phyloP scores from a whole-genome alignment of 164 flowering plant genomes.

The Platanus orientalis region DNA sequence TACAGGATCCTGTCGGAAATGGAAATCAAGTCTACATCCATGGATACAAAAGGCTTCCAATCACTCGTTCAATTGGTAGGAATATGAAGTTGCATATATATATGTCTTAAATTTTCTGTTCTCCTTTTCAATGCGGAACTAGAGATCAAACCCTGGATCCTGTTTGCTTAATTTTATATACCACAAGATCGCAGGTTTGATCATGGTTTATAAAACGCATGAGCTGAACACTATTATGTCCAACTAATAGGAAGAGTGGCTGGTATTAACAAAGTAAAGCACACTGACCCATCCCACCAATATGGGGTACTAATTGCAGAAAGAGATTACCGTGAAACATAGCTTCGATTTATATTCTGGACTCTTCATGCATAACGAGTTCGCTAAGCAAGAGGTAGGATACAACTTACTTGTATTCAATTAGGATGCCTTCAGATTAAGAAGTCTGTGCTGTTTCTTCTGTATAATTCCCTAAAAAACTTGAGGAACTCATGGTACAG shows the following conservation, averaged over 20 bases:
- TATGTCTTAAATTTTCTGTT: neutral
- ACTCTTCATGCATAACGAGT: conserved; percentile 50
- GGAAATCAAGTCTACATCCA: conserved; percentile 51
- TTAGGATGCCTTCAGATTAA: too few species aligned
- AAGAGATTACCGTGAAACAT: conserved; percentile 39
- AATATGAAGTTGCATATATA: neutral
- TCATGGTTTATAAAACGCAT: too few species aligned
- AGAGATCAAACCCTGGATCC: too few species aligned
- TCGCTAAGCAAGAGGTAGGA: conserved; percentile 58
- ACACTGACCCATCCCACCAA: neutral
- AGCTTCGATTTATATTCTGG: conserved; percentile 68
- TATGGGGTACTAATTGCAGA: conserved; percentile 34
- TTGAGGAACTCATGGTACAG: conserved; percentile 28
- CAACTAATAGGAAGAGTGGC: too few species aligned
- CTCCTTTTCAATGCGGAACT: neutral
- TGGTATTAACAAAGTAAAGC: too few species aligned
- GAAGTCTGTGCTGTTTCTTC: neutral
- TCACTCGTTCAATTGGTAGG: conserved; percentile 57
- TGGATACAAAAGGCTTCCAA: conserved; percentile 64
- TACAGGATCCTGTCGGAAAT: conserved; percentile 52
- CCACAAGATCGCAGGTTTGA: too few species aligned
- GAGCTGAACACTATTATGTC: too few species aligned
- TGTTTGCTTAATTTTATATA: too few species aligned
- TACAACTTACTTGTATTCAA: too few species aligned
- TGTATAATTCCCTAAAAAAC: neutral